Evolutionary conservation across 2,329 filamentous ascomycete species (phyloP).

Genomic region (Botryotinia calthae): DNA sequence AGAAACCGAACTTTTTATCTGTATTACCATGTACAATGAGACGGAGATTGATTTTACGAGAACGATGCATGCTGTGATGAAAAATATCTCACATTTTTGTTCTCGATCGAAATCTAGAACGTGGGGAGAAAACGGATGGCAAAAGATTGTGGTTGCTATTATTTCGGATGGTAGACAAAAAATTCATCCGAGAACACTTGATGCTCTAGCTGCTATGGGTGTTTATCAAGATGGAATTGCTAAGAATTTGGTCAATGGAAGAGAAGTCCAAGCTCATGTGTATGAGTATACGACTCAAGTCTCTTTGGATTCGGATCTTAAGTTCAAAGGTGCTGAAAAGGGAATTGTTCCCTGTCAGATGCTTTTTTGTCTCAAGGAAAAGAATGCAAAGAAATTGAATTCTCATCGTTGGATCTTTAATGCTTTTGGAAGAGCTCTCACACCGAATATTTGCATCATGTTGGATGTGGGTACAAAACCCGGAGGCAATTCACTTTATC

Average conservation of each 20-base stretch:
- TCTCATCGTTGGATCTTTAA: conserved; percentile 99
- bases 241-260: conserved; percentile 96
- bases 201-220: conserved; percentile 92
- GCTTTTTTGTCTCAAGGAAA: conserved; percentile 97
- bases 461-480: conserved; percentile 95
- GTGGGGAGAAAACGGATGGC: conserved; percentile 96
- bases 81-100: conserved; percentile 97
- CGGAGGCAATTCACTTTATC: conserved; percentile 85
- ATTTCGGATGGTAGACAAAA: conserved; percentile 92
- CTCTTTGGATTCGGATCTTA: conserved; percentile 89
- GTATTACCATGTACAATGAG: conserved; percentile 99
- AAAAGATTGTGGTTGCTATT: conserved; percentile 98
- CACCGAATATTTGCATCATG: conserved; percentile 94
- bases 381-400: conserved; percentile 96
- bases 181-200: conserved; percentile 88
- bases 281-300: conserved; percentile 99
- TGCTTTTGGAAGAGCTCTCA: conserved; percentile 86
- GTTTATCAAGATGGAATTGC: conserved; percentile 98
- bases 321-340: conserved; percentile 99
- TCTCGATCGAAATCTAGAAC: conserved; percentile 86
- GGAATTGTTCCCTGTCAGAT: conserved; percentile 97
- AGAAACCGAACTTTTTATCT: conserved; percentile 95
- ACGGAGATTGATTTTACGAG: conserved; percentile 94
- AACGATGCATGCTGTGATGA: conserved; percentile 98
- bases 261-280: conserved; percentile 91